phyloP scores from a whole-genome alignment of 768 basidiomycete genomes.

The Tylopilus balloui region DNA sequence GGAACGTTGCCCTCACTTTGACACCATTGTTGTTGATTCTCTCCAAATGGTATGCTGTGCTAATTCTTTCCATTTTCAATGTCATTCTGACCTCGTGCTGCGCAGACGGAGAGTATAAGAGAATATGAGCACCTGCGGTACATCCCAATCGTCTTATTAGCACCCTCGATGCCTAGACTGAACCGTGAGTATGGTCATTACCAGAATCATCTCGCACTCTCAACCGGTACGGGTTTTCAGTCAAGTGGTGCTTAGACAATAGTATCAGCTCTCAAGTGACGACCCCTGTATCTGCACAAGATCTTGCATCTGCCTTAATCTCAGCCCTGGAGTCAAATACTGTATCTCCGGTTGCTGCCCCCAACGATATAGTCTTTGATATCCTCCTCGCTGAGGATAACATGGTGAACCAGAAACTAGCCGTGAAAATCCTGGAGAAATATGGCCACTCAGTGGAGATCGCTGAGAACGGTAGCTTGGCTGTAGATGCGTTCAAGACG shows the following conservation, averaged over 20 bases:
- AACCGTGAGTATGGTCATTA: slow-evolving; percentile 50
- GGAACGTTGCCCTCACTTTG: slow-evolving; percentile 81
- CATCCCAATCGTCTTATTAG: slow-evolving; percentile 90
- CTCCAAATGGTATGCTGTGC: slow-evolving; percentile 64
- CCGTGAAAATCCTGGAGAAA: slow-evolving; percentile 94
- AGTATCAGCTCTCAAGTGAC: slow-evolving; percentile 95
- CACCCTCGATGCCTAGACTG: slow-evolving; percentile 70
- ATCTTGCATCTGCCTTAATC: slow-evolving; percentile 87
- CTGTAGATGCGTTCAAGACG: slow-evolving; percentile 87
- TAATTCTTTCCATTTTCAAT: not conserved
- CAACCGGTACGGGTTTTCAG: slow-evolving; percentile 34
- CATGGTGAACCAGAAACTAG: slow-evolving; percentile 91
- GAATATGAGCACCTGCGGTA: slow-evolving; percentile 94
- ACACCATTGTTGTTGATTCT: slow-evolving; percentile 94
- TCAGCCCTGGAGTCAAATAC: slow-evolving; percentile 95
- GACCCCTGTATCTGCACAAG: slow-evolving; percentile 82
- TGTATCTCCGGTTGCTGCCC: slow-evolving; percentile 79
- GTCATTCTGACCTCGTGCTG: slow-evolving; percentile 16
- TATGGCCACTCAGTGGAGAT: slow-evolving; percentile 95
- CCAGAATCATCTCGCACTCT: not conserved
- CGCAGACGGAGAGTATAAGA: slow-evolving; percentile 81
- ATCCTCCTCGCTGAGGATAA: slow-evolving; percentile 98
- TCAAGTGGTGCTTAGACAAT: slow-evolving; percentile 96
- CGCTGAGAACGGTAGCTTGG: slow-evolving; percentile 93
- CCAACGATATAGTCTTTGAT: slow-evolving; percentile 83